Conservation (phyloP, 2,329 filamentous ascomycete genomes). For the Bipolaris cookei region DNA sequence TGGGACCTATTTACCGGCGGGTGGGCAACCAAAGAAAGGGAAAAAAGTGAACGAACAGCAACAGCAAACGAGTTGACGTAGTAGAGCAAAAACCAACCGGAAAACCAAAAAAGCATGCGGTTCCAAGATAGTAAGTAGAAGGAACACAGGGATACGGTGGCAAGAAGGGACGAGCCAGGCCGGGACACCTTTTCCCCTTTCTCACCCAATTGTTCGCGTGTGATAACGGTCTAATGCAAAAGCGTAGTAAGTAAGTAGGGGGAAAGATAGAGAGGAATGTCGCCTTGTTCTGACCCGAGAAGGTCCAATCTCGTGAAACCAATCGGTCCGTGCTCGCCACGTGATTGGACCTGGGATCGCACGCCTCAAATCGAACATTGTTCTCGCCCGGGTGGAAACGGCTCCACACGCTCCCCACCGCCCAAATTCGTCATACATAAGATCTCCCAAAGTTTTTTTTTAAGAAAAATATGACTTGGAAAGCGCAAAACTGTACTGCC, state of each 20-base stretch:
- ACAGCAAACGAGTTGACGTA: too few relatives aligned
- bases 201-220: too few relatives aligned
- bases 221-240: too few relatives aligned
- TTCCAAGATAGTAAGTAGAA: too few relatives aligned
- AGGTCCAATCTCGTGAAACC: slow-evolving; percentile 14
- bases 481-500: background rate
- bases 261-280: slow-evolving; percentile 10
- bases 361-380: background rate
- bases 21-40: too few relatives aligned
- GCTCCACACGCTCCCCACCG: background rate
- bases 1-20: too few relatives aligned
- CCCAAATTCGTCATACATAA: background rate
- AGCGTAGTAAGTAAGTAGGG: background rate
- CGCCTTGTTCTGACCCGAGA: background rate
- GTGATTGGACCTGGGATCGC: slow-evolving; percentile 14
- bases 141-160: background rate
- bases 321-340: slow-evolving; percentile 17
- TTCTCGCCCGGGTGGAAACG: slow-evolving; percentile 5
- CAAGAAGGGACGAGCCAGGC: background rate
- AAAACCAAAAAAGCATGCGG: too few relatives aligned
- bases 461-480: background rate
- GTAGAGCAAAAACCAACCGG: too few relatives aligned
- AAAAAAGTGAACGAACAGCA: too few relatives aligned
- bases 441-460: background rate
- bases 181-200: too few relatives aligned